Evolutionary conservation across 768 basidiomycete genomes (phyloP).

Genomic region (Tephrocybe sp.): DNA sequence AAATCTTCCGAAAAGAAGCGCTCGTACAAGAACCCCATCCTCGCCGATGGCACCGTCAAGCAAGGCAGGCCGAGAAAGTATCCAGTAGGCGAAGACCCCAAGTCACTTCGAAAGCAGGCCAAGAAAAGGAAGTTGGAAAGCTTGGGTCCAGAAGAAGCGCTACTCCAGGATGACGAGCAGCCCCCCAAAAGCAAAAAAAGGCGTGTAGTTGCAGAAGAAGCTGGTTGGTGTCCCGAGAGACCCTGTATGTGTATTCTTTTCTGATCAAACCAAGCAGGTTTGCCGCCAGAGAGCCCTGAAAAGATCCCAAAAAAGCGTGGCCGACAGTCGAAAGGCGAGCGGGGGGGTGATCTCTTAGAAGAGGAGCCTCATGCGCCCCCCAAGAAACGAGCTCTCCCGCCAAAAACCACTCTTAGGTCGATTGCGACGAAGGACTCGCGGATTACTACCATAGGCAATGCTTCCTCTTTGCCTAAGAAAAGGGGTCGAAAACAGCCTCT

Average conservation of each 20-base stretch:
- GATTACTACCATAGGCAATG: background rate
- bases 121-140: slow-evolving; percentile 23
- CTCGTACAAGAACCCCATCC: slow-evolving; percentile 44
- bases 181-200: slow-evolving; percentile 25
- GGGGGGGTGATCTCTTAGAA: slow-evolving; percentile 10
- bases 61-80: slow-evolving; percentile 57
- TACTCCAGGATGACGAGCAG: slow-evolving; percentile 13
- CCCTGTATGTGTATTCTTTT: background rate
- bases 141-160: slow-evolving; percentile 2
- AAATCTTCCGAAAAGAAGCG: slow-evolving; percentile 31
- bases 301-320: slow-evolving; percentile 38
- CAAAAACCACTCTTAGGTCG: too few relatives aligned
- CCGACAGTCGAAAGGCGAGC: slow-evolving; percentile 29
- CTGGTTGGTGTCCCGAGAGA: slow-evolving; percentile 8
- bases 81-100: slow-evolving; percentile 18
- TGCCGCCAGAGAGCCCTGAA: background rate
- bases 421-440: background rate
- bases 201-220: slow-evolving; percentile 12
- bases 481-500: slow-evolving; percentile 3
- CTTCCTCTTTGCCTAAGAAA: slow-evolving; percentile 1
- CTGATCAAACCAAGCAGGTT: background rate
- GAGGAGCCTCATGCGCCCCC: slow-evolving; percentile 16
- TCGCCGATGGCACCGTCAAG: slow-evolving; percentile 54
- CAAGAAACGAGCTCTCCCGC: slow-evolving; percentile 39
- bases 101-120: slow-evolving; percentile 12